Evolutionary conservation across 1,284 basidiomycete genomes (phyloP), one percentile per base, ranked within the genome.

Genomic region (Leccinum fuscescens): DNA sequence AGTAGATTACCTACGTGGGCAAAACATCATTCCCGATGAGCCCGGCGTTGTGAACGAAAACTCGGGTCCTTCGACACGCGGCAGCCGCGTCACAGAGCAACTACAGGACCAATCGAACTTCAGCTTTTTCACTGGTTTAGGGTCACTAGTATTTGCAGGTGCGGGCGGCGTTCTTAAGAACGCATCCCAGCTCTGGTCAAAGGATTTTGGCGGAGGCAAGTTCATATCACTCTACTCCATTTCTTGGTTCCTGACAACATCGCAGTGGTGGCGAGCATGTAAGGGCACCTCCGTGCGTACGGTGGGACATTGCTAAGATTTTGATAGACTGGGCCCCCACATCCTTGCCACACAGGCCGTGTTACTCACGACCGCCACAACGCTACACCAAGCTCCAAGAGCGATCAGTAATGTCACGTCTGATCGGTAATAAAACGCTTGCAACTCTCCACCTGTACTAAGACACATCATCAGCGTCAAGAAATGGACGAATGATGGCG

Each of bases 141-240:
- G 64, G n/a, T 29, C 56, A 17, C 49, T 73, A 1, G 35, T 67
- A 3, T 51, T 60, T 31, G 58, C 65, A 8, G 69, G 72, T 22
- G 9, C 62, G 46, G 61, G 61, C 1, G 69, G 72, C 5, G 35
- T 71, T 57, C 58, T 17, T 6, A 67, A 71, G 57, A 70, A 55
- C 15, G 71, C 68, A 14, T 65, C 69, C 35, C 65, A 73, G 49
- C 54, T 72, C n/a, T 73, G 69, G 68, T 71, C 70, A 20, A 72
- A 72, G 56, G 72, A 72, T 51, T 66, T 72, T 17, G 65, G 67
- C 50, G 70, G 69, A 57, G 61, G 69, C 48, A 29, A 66, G 69
- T 59, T n/a, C 31, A 50, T 1, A 51, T 54, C 4, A 29, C 33
- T 60, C 12, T 4, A 7, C 6, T n/a, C 17, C 7, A 22, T 22